Base-by-base conservation (phyloP, 805 yeast genomes). In the Alloascoidea hylecoeti region DNA sequence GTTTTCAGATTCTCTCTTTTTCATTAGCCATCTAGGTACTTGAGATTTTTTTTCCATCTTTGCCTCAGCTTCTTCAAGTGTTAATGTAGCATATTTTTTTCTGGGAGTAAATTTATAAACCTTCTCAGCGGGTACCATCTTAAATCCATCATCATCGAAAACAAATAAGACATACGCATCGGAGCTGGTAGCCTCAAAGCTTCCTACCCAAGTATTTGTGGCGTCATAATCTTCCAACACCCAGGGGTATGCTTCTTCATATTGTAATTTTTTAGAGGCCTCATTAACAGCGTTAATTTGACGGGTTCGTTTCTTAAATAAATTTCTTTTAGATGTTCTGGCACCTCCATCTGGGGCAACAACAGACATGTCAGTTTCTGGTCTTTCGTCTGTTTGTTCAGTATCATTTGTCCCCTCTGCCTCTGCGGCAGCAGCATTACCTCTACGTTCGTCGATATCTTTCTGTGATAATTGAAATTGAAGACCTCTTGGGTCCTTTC, bases 171-270 rank as follows among this genome's bases (percentile, higher is more conserved):
- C 95, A 45, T 83, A 84, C n/a, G 82, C 66, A 46, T 85, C 96
- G 15, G 86, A 72, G 35, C 82, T 83, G 23, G 78, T 79, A 1
- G 96, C 97, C 61, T 92, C 98, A 59, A 84, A 92, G 48, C 78
- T 81, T 28, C 97, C 96, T 15, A 88, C 96, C 81, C 84, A 92
- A 0, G 94, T 89, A 53, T 92, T 89, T 43, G 73, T 70, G 35
- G 95, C 95, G 51, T 86, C 96, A 55, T 82, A 89, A 59, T 92
- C 98, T 60, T 92, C 98, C 67, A 92, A 63, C 14, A 92, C 95
- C 98, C 98, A 92, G 0, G 98, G 98, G 50, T 83, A 89, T 55
- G 79, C 84, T 59, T 92, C 98, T 60, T 92, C 98, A 53, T 89
- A 92, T 52, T 97, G 68, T 44, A 92, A 63, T 51, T 75, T 79